Base-by-base conservation (phyloP, 306 rosid genomes). In the Vicia faba region DNA sequence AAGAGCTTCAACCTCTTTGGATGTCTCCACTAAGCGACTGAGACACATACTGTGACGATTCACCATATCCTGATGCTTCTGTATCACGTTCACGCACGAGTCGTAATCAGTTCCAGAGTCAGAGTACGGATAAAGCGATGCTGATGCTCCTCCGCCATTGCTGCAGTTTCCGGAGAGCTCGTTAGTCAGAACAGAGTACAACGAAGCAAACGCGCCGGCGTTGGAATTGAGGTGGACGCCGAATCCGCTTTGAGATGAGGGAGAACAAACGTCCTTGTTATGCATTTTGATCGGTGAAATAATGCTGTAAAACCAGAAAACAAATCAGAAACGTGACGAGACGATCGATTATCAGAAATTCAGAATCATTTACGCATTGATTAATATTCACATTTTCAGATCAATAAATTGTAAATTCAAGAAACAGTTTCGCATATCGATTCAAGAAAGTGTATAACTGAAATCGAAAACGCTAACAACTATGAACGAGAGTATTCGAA, bases 51-150 rank as follows among this genome's bases (percentile, higher is more conserved):
- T 87, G 20, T 86, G 91, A 9, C 96, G 89, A 77, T 92, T 92
- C 65, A 92, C 87, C 93, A 89, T 83, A 45, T 92, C 98, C 75
- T 92, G 98, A 72, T 85, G 96, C 36, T 86, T 88, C 74, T 89
- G 92, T 13, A 88, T 33, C 38, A 33, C 38, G 38, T 25, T 71
- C 5, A 73, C 72, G 58, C 81, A 68, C 7, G 92, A 78, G 76
- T 77, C 81, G 70, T 77, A 83, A 45, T 74, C 77, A 43, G 78
- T 26, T 35, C 51, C 64, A 1, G 87, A 69, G 58, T 78, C 86
- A 7, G 81, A 48, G 74, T 71, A 78, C 26, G 62, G 63, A 16
- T 57, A 43, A 48, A 79, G 71, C 16, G 84, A 75, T 2, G 28
- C 3, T 25, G 23, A 20, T 55, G 46, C 49, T 13, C 64, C 62